Conservation (phyloP, 352 stramenopile species). For the Elongisporangium anandrum region DNA sequence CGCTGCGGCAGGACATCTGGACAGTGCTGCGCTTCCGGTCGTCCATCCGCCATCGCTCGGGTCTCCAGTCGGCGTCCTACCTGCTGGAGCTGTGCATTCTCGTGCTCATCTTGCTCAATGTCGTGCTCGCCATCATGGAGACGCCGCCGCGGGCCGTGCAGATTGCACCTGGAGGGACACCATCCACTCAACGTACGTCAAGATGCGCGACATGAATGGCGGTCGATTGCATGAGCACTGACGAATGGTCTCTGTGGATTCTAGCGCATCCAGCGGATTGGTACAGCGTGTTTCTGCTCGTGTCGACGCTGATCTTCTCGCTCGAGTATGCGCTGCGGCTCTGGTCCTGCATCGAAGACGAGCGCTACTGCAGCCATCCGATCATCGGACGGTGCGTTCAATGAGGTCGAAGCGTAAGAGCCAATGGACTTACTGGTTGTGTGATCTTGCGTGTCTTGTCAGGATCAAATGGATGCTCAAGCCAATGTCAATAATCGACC, state of each 20-base stretch:
- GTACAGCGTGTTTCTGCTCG: conserved; percentile 41
- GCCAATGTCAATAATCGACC: conserved; percentile 55
- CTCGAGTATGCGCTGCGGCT: conserved; percentile 52
- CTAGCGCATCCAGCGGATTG: conserved; percentile 18
- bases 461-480: conserved; percentile 56
- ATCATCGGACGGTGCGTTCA: conserved; percentile 30
- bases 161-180: conserved; percentile 8
- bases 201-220: not conserved
- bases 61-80: conserved; percentile 48
- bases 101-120: conserved; percentile 54
- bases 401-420: not conserved
- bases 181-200: not conserved
- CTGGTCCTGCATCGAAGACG: conserved; percentile 62
- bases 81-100: conserved; percentile 46
- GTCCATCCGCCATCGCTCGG: conserved; percentile 32
- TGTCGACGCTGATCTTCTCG: conserved; percentile 57
- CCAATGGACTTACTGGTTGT: not conserved
- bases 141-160: conserved; percentile 13
- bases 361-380: conserved; percentile 25
- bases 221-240: not conserved
- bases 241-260: not conserved
- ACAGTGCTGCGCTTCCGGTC: conserved; percentile 55
- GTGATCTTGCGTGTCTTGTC: not conserved
- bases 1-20: conserved; percentile 47
- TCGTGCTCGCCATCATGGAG: conserved; percentile 49